Base-by-base conservation (phyloP, 305 asterid genomes). In the Fraxinus dipetala region DNA sequence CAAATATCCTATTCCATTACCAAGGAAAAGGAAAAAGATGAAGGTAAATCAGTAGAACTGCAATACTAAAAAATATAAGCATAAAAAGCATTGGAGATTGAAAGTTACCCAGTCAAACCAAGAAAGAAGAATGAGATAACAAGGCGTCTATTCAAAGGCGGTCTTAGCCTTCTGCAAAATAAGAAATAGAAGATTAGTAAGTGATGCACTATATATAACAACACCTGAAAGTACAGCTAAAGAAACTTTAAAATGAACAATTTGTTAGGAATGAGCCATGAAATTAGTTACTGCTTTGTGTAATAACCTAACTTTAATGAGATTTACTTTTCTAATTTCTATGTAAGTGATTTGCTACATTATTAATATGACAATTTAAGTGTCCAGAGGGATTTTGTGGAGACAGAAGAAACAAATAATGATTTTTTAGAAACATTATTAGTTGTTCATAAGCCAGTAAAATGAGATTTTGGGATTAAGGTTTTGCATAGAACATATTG, bases 71-170 rank as follows among this genome's bases (percentile, higher is more conserved):
- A 75, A 72, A 38, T 22, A 84, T 51, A 73, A 83, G 26, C 70
- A 24, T 32, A 38, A 72, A 74, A 48, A 34, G 85, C 63, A 72
- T 13, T 31, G 73, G 36, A 77, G 77, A 48, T 59, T 65, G 18
- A 81, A 36, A 83, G 92, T 87, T 80, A 94, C 99, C 99, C 99
- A 4, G 97, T 94, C 79, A 96, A 88, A 82, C 99, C 99, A 86
- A 96, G 97, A 88, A 93, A 91, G 91, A 94, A 90, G 91, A 96
- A 93, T 32, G 99, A 80, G 75, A 84, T 40, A 31, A 96, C 79
- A 67, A 96, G 78, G 75, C 89, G 90, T 82, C 88, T 90, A 75
- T 81, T 92, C 36, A 96, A 77, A 35, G 97, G 97, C 83, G 87
- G 89, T 84, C 98, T 90, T 80, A 79, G 61, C 86, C 92, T 89